phyloP scores from a whole-genome alignment of 208 protist species.

The Leishmania arabica region DNA sequence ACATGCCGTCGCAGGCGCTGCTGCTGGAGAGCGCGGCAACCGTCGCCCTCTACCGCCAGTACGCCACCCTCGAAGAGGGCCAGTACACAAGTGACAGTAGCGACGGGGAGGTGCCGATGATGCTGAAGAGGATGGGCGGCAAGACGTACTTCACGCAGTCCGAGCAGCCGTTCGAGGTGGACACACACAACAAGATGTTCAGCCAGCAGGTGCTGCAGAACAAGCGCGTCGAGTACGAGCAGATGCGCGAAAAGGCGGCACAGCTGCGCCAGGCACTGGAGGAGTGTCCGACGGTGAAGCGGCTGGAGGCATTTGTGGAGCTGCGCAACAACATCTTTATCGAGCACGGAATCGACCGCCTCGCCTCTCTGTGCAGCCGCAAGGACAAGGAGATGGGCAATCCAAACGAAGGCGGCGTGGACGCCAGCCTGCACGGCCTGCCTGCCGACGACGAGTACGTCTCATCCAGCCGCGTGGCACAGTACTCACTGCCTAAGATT shows the following conservation, averaged over 20 bases:
- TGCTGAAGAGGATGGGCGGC: constrained; percentile 73
- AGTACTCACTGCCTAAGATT: constrained; percentile 86
- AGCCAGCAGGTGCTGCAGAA: constrained; percentile 87
- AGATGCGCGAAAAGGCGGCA: constrained; percentile 68
- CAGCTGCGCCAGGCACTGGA: constrained; percentile 51
- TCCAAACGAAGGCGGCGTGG: constrained; percentile 73
- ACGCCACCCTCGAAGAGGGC: constrained; percentile 72
- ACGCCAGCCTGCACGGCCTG: constrained; percentile 38
- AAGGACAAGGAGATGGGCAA: constrained; percentile 69
- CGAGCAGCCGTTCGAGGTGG: constrained; percentile 65
- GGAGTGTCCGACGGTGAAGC: constrained; percentile 50
- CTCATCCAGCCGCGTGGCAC: constrained; percentile 56
- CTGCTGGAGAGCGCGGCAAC: constrained; percentile 81
- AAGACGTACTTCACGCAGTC: constrained; percentile 73
- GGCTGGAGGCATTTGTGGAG: constrained; percentile 66
- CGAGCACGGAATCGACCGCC: constrained; percentile 76
- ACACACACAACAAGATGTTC: constrained; percentile 88
- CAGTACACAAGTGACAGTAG: constrained; percentile 83
- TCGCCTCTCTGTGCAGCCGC: constrained; percentile 72
- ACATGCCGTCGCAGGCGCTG: constrained; percentile 72
- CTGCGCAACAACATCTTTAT: constrained; percentile 64
- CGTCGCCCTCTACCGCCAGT: constrained; percentile 85
- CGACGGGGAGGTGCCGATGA: constrained; percentile 69
- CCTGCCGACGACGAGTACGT: constrained; percentile 59
- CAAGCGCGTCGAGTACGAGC: constrained; percentile 85